Base-by-base conservation (phyloP, 139 green algal species). In the Raphidocelis subcapitata region DNA sequence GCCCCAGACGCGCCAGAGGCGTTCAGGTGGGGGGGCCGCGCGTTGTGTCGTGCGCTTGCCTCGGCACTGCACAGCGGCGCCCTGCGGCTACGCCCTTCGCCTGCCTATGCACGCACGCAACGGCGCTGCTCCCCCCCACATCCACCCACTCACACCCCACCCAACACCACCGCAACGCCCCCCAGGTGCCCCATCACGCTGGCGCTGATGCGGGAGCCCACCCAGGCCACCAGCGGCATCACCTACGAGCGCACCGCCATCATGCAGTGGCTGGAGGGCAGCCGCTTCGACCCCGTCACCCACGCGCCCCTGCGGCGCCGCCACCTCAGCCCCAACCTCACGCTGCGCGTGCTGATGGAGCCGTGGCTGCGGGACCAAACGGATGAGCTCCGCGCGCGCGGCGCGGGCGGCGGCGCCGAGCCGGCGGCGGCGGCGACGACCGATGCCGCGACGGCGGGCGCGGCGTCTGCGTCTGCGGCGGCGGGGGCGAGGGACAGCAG, bases 161-260 rank as follows among this genome's bases (percentile, higher is more conserved):
- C n/a, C n/a, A n/a, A n/a, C n/a, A n/a, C n/a, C n/a, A n/a, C n/a
- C n/a, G n/a, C 72, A 8, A 51, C 59, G 24, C 72, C 62, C 72
- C 55, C 74, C 54, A 62, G 71, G 52, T 84, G 79, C 44, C 79
- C 79, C 67, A 84, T 84, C 64, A 84, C 73, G 1, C 71, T 81
- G 28, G 59, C 32, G 33, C 66, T 84, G 56, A 75, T 84, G 41
- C 67, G 64, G 36, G 68, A 84, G 57, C 79, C 79, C 0, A 64
- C 79, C 3, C 65, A 73, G 12, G 80, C 73, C 0, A 56, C 36
- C 8, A 70, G 67, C 28, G 73, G 79, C 2, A 55, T 74, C 3
- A 84, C 79, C 1, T 84, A 84, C 56, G 79, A 84, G 56, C 67
- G 79, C 5, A 32, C 57, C 3, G 68, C 79, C 21, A 84, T 84